These are phyloP conservation scores for Xanthoconium purpureum DNA, from an alignment of 768 basidiomycete genomes.

Conservation along the genomic window DNA sequence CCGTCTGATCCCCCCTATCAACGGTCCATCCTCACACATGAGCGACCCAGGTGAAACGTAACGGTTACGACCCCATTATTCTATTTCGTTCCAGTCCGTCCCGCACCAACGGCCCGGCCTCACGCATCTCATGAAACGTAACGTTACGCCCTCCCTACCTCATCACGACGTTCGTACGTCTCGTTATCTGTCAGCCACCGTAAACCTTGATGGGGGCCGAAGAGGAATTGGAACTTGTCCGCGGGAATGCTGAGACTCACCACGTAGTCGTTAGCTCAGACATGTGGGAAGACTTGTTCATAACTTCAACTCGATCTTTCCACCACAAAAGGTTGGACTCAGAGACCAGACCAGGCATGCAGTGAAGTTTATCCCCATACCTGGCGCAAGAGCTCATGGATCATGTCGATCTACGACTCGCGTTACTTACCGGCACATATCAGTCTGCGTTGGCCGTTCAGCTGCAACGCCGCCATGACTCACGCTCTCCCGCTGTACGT, in stretches of 20 bases:
- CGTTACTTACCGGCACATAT: constrained; percentile 7
- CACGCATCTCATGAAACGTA: constrained; percentile 11
- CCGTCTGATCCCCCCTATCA: constrained; percentile 28
- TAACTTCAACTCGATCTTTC: neutral
- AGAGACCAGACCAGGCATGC: neutral
- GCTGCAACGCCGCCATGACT: neutral
- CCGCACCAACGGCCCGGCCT: constrained; percentile 5
- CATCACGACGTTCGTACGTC: constrained; percentile 9
- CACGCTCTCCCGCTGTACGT: constrained; percentile 7
- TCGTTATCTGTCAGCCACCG: constrained; percentile 19
- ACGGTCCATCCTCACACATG: constrained; percentile 7
- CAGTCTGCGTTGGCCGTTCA: neutral
- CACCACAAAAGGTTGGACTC: neutral
- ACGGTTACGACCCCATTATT: neutral
- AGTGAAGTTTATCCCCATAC: constrained; percentile 5
- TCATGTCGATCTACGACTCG: constrained; percentile 11
- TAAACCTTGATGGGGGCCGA: constrained; percentile 9
- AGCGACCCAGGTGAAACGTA: constrained; percentile 4
- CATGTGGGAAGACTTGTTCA: constrained; percentile 19
- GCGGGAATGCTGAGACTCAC: constrained; percentile 15
- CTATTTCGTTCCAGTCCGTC: constrained; percentile 19
- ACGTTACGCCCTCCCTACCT: constrained; percentile 15
- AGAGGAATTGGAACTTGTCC: constrained; percentile 13
- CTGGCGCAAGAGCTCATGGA: neutral
- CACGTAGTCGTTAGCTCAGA: constrained; percentile 23